Evolutionary conservation across 768 basidiomycete genomes (phyloP).

Genomic region (Gelatoporia subvermispora): DNA sequence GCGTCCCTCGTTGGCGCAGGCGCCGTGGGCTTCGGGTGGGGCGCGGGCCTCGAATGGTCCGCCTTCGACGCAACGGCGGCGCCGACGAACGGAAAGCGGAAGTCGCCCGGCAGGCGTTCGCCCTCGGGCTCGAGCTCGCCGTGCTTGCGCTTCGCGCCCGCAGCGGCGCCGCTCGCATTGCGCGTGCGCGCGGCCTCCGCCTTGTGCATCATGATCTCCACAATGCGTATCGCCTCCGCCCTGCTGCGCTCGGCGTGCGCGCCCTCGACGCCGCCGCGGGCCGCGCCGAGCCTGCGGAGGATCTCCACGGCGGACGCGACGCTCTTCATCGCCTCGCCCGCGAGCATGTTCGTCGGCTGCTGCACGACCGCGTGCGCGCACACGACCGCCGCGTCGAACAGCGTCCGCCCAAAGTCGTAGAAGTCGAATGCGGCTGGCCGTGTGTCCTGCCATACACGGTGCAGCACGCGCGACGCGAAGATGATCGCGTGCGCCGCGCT

Average conservation of each 20-base stretch:
- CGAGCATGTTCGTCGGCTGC: conserved; percentile 44
- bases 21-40: not conserved
- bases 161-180: conserved; percentile 6
- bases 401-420: conserved; percentile 53
- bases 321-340: conserved; percentile 43
- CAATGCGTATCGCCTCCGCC: conserved; percentile 34
- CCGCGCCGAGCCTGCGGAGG: conserved; percentile 28
- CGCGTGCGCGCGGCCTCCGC: conserved; percentile 31
- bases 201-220: conserved; percentile 36
- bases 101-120: conserved; percentile 26
- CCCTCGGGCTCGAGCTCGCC: conserved; percentile 29
- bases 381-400: conserved; percentile 64
- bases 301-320: conserved; percentile 40
- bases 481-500: conserved; percentile 66
- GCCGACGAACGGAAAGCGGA: conserved; percentile 41
- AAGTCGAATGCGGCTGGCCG: conserved; percentile 48
- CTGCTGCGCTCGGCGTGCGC: conserved; percentile 29
- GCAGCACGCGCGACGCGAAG: conserved; percentile 42
- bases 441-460: conserved; percentile 34
- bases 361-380: conserved; percentile 60
- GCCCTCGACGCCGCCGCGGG: conserved; percentile 22
- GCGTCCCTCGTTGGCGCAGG: not conserved
- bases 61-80: conserved; percentile 26
- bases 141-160: conserved; percentile 41
- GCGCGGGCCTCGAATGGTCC: conserved; percentile 11